Percentiles rank a stretch among this genome's conserved stretches.
Evolutionary conservation across 73 alveolate species (phyloP).

Genomic region (Paramecium caudatum): DNA sequence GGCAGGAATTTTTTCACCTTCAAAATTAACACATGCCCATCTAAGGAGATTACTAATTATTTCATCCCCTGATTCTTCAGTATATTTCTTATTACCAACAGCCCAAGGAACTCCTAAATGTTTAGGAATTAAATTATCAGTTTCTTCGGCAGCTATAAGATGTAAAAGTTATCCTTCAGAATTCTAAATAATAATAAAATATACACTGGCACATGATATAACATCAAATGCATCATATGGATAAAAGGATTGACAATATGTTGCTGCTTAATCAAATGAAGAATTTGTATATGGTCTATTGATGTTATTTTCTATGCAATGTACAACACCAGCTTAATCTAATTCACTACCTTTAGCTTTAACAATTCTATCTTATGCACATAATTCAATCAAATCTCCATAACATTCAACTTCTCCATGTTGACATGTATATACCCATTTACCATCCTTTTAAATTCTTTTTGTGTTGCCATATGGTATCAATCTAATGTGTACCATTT

Average conservation of each 20-base stretch:
- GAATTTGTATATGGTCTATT: constrained; percentile 34
- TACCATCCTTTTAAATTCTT: neutral
- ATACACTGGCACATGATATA: constrained; percentile 32
- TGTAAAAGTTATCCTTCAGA: constrained; percentile 2
- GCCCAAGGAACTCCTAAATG: constrained; percentile 36
- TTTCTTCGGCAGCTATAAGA: constrained; percentile 42
- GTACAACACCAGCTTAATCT: neutral
- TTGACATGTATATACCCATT: constrained; percentile 26
- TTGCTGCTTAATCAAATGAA: constrained; percentile 52
- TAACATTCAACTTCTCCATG: constrained; percentile 10
- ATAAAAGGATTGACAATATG: neutral
- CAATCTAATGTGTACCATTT: constrained; percentile 32
- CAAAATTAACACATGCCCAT: neutral
- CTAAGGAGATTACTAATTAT: too few relatives aligned
- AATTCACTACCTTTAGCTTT: constrained; percentile 18
- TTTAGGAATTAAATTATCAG: neutral
- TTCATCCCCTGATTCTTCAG: constrained; percentile 34
- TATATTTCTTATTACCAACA: constrained; percentile 10
- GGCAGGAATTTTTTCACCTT: neutral
- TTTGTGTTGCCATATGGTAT: constrained; percentile 55
- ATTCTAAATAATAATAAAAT: neutral
- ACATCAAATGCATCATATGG: constrained; percentile 35
- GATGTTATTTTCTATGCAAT: constrained; percentile 24
- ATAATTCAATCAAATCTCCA: constrained; percentile 46
- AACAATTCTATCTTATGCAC: constrained; percentile 32